phyloP scores from a whole-genome alignment of 352 stramenopile genomes.

The Pythium grandisporangium region DNA sequence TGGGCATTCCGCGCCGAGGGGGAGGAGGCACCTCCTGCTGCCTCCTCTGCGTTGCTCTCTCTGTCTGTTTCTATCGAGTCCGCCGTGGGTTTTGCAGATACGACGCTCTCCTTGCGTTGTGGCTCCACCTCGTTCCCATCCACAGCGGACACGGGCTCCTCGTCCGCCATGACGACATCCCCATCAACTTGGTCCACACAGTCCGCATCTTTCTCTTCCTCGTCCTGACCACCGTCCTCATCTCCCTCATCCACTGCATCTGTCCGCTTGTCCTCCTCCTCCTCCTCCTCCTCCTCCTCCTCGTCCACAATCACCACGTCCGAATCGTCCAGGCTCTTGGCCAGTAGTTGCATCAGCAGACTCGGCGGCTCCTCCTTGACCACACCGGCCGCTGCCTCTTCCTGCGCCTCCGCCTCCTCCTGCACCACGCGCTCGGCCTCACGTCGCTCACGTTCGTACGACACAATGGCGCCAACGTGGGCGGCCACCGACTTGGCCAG shows the following conservation, averaged over 20 bases:
- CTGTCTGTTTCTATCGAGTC: too few species aligned
- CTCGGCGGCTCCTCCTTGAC: conserved; percentile 12
- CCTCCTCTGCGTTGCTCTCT: too few species aligned
- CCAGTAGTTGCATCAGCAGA: conserved; percentile 39
- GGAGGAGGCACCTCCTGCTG: too few species aligned
- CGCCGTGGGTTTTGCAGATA: too few species aligned
- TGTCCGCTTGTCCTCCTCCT: conserved; percentile 10
- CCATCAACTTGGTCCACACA: conserved; percentile 4
- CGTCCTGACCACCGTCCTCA: conserved; percentile 18
- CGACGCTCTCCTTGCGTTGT: too few species aligned
- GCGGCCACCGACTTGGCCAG: conserved; percentile 73
- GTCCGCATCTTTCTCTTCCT: conserved; percentile 20
- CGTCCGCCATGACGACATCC: conserved; percentile 7
- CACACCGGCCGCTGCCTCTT: not conserved
- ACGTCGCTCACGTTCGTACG: conserved; percentile 33
- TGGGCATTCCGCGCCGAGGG: too few species aligned
- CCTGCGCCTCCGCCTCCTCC: conserved; percentile 11
- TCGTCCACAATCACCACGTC: conserved; percentile 56
- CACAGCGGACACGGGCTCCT: conserved; percentile 20
- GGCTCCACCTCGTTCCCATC: conserved; percentile 24
- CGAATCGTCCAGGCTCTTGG: conserved; percentile 30
- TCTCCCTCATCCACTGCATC: conserved; percentile 9
- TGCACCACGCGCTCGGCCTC: not conserved
- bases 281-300: conserved; percentile 19
- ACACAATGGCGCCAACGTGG: conserved; percentile 64